These are phyloP conservation scores for Penicillium samsonianum DNA, from an alignment of 495 filamentous ascomycete species.

Conservation along the genomic window DNA sequence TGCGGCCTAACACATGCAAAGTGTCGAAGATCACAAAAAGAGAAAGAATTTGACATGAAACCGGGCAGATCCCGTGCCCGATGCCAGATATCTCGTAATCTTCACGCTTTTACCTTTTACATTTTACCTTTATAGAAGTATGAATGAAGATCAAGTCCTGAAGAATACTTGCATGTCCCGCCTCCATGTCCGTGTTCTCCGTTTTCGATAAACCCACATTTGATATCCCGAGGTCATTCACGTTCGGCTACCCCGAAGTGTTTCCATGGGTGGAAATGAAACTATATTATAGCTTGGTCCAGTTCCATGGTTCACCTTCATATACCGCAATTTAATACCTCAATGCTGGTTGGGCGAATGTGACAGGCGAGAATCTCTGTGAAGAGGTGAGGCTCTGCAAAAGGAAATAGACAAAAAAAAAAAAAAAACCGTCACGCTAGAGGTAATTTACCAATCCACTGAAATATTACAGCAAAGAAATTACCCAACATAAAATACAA, in stretches of 20 bases:
- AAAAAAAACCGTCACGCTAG: neutral
- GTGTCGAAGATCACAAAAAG: neutral
- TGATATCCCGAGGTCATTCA: neutral
- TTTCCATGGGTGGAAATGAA: neutral
- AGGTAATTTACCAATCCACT: neutral
- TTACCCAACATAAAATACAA: neutral
- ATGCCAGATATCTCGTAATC: neutral
- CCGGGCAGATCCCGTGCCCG: neutral
- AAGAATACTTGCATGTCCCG: neutral
- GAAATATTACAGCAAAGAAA: neutral
- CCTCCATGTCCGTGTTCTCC: neutral
- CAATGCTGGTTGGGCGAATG: neutral
- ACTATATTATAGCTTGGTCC: neutral
- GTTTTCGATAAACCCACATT: neutral
- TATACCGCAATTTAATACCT: neutral
- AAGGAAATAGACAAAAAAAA: neutral
- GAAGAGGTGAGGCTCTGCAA: slow-evolving; percentile 8
- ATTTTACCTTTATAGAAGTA: neutral
- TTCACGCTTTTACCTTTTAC: neutral
- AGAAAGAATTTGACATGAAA: neutral
- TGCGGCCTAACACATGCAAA: neutral
- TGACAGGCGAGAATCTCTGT: neutral
- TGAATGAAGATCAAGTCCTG: neutral
- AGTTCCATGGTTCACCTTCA: neutral
- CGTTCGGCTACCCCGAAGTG: slow-evolving; percentile 6